These are phyloP conservation scores for Neurospora intermedia DNA, from an alignment of 495 filamentous ascomycete species.

Conservation along the genomic window DNA sequence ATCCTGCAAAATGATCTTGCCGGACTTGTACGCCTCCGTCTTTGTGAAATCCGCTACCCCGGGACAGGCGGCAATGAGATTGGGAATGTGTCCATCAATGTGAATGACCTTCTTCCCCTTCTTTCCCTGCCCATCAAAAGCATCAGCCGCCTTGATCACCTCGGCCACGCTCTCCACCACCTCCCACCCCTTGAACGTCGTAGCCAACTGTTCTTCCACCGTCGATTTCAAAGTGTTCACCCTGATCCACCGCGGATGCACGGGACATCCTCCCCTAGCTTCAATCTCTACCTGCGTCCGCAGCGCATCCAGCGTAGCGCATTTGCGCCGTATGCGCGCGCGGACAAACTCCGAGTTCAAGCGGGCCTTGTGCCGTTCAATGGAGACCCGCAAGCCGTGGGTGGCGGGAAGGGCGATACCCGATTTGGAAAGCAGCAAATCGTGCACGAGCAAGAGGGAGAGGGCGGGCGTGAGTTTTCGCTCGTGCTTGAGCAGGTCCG, in stretches of 20 bases:
- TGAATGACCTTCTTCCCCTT: conserved; percentile 25
- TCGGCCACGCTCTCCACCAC: conserved; percentile 37
- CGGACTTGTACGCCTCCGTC: conserved; percentile 58
- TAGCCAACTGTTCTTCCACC: conserved; percentile 54
- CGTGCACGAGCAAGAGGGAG: conserved; percentile 74
- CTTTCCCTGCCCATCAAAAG: not conserved
- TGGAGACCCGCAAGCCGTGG: conserved; percentile 63
- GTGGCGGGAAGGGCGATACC: conserved; percentile 67
- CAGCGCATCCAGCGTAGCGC: conserved; percentile 51
- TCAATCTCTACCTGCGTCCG: conserved; percentile 43
- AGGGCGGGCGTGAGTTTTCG: conserved; percentile 79
- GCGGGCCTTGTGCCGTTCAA: conserved; percentile 73
- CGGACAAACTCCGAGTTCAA: conserved; percentile 73
- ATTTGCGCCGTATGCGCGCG: conserved; percentile 60
- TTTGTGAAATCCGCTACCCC: conserved; percentile 50
- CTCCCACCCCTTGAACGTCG: conserved; percentile 53
- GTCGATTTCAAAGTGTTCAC: conserved; percentile 70
- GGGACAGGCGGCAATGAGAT: conserved; percentile 69
- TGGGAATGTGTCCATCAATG: conserved; percentile 68
- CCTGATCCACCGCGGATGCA: conserved; percentile 76
- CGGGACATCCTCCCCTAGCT: conserved; percentile 13
- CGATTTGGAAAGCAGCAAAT: conserved; percentile 67
- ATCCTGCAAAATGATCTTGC: conserved; percentile 82
- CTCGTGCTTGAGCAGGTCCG: conserved; percentile 60
- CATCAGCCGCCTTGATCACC: conserved; percentile 19